A percentile compares a stretch with the other conserved stretches of the same genome.
Conservation (phyloP, 2,329 filamentous ascomycete species). For the Aspergillus sp. region DNA sequence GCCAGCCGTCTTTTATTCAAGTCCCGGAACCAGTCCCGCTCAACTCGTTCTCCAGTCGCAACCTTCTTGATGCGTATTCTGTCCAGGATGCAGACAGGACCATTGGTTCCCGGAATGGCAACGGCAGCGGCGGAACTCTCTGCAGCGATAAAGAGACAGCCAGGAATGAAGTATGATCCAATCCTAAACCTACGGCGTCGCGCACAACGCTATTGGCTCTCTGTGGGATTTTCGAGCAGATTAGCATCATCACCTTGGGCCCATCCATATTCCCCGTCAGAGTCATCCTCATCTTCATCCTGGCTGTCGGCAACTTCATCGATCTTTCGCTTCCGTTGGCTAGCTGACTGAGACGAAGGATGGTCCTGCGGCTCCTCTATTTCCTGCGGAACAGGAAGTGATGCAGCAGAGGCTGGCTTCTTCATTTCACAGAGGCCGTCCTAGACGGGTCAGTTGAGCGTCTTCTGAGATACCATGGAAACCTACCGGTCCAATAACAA, state of each 20-base stretch:
- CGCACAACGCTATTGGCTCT: neutral
- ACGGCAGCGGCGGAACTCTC: conserved; percentile 18
- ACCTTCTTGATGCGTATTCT: neutral
- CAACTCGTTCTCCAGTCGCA: neutral
- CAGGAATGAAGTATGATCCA: too few relatives aligned
- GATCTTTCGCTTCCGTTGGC: conserved; percentile 35
- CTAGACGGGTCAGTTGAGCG: neutral
- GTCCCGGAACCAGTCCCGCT: neutral
- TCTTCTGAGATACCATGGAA: neutral
- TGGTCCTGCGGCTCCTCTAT: conserved; percentile 1
- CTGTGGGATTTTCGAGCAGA: conserved; percentile 2
- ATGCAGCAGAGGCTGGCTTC: conserved; percentile 1
- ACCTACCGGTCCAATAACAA: conserved; percentile 32
- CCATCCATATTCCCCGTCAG: conserved; percentile 25
- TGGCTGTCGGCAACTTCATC: conserved; percentile 39
- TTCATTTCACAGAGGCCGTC: conserved; percentile 10
- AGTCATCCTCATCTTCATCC: conserved; percentile 29
- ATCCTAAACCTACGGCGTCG: too few relatives aligned
- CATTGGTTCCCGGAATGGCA: conserved; percentile 10
- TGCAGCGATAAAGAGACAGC: conserved; percentile 11
- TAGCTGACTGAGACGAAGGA: conserved; percentile 4
- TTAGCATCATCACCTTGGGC: conserved; percentile 13
- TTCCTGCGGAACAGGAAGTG: conserved; percentile 1
- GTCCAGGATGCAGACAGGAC: neutral
- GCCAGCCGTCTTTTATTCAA: conserved; percentile 7